A percentile compares a stretch with the other conserved stretches of the same genome.
Conservation (phyloP, 176 grass and related monocot genomes). For the maize (Zea mays) region DNA sequence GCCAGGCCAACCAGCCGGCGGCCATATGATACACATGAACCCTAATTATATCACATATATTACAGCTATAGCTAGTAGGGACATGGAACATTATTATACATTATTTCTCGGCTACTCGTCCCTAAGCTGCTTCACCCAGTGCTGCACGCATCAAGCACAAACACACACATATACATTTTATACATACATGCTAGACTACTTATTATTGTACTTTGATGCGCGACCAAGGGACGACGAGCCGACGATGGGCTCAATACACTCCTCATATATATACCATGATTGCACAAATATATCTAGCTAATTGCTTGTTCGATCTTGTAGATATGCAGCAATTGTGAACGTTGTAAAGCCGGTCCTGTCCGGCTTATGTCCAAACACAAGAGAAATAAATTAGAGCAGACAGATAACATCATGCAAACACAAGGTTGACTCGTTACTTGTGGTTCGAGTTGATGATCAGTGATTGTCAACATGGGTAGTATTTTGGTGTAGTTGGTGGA, state of each 20-base stretch:
- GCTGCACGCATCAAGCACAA: background rate
- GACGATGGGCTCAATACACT: background rate
- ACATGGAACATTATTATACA: background rate
- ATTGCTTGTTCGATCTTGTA: background rate
- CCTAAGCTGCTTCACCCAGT: background rate
- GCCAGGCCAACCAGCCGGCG: background rate
- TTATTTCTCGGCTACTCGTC: background rate
- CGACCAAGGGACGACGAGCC: background rate
- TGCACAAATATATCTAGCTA: background rate
- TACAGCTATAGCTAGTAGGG: background rate
- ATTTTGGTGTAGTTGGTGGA: no score
- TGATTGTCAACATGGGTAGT: no score
- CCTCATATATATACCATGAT: background rate
- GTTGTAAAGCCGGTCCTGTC: no score
- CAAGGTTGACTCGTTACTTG: no score
- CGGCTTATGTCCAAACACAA: no score
- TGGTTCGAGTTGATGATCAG: no score
- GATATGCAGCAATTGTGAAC: background rate
- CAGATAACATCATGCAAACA: no score
- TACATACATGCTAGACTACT: background rate
- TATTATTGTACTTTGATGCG: background rate
- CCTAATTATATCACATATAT: conserved; percentile 26
- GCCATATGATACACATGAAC: conserved; percentile 23
- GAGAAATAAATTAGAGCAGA: no score
- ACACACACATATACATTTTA: background rate